These are phyloP conservation scores for Epithele typhae DNA, from an alignment of 768 basidiomycete species.

Conservation along the genomic window DNA sequence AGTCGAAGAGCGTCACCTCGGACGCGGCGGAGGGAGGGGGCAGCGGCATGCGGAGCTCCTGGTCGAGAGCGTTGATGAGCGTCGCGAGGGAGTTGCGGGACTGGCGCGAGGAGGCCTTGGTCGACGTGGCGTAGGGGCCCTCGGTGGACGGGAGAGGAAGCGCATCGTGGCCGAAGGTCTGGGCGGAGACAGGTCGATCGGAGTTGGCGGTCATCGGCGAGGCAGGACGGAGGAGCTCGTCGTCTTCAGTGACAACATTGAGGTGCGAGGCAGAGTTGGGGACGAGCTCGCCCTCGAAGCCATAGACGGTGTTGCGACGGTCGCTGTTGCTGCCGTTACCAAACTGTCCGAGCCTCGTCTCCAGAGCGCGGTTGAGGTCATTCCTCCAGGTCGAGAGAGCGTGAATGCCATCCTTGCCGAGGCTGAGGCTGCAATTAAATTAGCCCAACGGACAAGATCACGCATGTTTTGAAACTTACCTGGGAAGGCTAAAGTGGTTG, in stretches of 20 bases:
- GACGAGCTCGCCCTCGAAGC: constrained; percentile 18
- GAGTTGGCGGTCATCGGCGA: constrained; percentile 8
- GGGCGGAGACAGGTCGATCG: constrained; percentile 10
- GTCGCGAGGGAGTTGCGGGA: constrained; percentile 52
- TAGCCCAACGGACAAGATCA: background rate
- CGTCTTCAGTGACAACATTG: constrained; percentile 38
- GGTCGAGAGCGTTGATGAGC: constrained; percentile 32
- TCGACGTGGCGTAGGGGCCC: constrained; percentile 45
- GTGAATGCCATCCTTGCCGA: constrained; percentile 55
- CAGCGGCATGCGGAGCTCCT: constrained; percentile 24
- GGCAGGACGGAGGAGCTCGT: constrained; percentile 24
- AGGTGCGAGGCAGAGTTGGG: constrained; percentile 23
- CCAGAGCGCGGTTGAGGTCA: constrained; percentile 50
- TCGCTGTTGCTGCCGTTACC: constrained; percentile 39
- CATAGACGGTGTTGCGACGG: constrained; percentile 39
- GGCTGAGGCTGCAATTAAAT: constrained; percentile 43
- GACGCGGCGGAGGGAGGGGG: constrained; percentile 52
- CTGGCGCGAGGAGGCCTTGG: constrained; percentile 46
- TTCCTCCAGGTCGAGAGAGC: constrained; percentile 47
- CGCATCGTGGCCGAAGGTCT: constrained; percentile 30
- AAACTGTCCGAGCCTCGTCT: constrained; percentile 37
- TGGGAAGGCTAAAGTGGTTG: constrained; percentile 64
- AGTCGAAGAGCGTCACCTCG: constrained; percentile 57
- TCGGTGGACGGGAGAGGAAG: constrained; percentile 45
- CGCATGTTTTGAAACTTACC: constrained; percentile 34